A percentile compares a stretch with the other conserved stretches of the same genome.
phyloP scores from a whole-genome alignment of 257 asterid genomes.

The Eustoma russellianum region DNA sequence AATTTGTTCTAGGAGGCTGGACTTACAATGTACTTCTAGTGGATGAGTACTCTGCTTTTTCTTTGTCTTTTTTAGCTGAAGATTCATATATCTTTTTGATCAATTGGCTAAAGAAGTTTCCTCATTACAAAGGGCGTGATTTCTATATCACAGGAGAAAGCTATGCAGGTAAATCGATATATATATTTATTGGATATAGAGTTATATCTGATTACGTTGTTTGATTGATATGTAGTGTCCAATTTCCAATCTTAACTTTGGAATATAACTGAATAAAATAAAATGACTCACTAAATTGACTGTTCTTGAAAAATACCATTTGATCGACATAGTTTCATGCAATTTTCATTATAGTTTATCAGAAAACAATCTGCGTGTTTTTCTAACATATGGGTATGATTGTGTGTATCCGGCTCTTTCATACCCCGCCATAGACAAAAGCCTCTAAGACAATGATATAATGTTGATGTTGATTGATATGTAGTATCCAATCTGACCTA shows the following conservation, averaged over 20 bases:
- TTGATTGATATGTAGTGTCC: background rate
- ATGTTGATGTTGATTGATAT: background rate
- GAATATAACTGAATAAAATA: background rate
- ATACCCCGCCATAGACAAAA: too few species aligned
- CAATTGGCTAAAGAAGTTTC: constrained; percentile 35
- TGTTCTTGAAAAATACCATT: too few species aligned
- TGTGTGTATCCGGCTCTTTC: too few species aligned
- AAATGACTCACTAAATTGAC: too few species aligned
- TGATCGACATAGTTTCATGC: too few species aligned
- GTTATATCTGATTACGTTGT: background rate
- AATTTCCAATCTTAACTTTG: background rate
- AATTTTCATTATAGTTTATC: too few species aligned
- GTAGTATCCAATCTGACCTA: background rate
- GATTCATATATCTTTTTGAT: constrained; percentile 28
- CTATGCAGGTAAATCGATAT: constrained; percentile 23
- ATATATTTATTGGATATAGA: background rate
- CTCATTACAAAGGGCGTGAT: constrained; percentile 22
- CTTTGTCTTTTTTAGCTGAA: constrained; percentile 19
- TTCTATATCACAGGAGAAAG: constrained; percentile 35
- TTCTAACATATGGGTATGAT: too few species aligned
- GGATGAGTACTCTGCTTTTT: background rate
- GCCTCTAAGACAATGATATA: too few species aligned
- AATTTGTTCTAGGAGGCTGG: background rate
- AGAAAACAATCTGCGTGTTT: too few species aligned
- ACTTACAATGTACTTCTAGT: too few species aligned